Evolutionary conservation across 352 stramenopile genomes (phyloP).

Genomic region (Globisporangium okanoganense): DNA sequence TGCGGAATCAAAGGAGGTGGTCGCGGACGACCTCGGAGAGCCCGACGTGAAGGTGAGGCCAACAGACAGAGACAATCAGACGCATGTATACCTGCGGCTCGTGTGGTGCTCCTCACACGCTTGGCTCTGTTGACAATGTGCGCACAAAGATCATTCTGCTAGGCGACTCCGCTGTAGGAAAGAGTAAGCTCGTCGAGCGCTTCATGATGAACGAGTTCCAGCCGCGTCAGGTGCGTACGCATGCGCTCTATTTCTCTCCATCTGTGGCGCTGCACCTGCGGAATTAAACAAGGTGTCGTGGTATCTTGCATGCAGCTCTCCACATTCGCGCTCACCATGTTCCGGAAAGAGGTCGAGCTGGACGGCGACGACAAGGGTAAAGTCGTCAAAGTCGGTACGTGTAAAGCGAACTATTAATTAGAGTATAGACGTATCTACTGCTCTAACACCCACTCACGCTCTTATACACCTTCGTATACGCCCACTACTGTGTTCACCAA

Average conservation of each 20-base stretch:
- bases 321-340: conserved; percentile 95
- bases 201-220: conserved; percentile 97
- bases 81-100: too few relatives aligned
- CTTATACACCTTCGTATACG: too few relatives aligned
- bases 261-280: too few relatives aligned
- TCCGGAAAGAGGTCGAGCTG: conserved; percentile 90
- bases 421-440: too few relatives aligned
- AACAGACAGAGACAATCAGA: neutral
- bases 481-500: too few relatives aligned
- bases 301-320: conserved; percentile 54
- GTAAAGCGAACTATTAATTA: too few relatives aligned
- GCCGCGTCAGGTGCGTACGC: conserved; percentile 71
- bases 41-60: conserved; percentile 52
- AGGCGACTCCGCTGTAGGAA: conserved; percentile 93
- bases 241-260: too few relatives aligned
- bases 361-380: conserved; percentile 40
- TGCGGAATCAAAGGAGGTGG: conserved; percentile 24
- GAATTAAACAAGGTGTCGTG: neutral
- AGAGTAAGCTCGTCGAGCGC: conserved; percentile 94
- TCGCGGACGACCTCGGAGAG: conserved; percentile 49
- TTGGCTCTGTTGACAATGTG: neutral
- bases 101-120: neutral
- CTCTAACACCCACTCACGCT: too few relatives aligned
- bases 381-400: conserved; percentile 63
- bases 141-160: conserved; percentile 86